Percentiles rank a stretch among this genome's conserved stretches.
Conservation (phyloP, 1,284 basidiomycete genomes). For the Naganishia liquefaciens region DNA sequence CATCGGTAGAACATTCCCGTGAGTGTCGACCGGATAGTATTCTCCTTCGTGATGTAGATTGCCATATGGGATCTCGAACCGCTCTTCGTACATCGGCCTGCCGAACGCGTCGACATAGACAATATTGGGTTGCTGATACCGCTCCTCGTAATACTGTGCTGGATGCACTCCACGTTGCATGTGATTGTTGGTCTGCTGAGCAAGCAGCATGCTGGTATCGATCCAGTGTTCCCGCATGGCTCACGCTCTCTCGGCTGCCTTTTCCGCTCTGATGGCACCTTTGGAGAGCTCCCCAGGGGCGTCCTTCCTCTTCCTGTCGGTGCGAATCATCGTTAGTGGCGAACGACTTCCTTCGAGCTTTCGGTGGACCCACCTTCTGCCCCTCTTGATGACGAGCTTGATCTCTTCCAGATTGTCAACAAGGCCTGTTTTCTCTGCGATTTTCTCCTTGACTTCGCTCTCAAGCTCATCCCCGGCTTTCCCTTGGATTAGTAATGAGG, state of each 20-base stretch:
- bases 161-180: constrained; percentile 4
- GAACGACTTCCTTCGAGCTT: neutral
- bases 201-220: constrained; percentile 42
- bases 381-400: constrained; percentile 30
- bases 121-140: neutral
- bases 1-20: neutral
- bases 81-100: constrained; percentile 23
- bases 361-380: constrained; percentile 24
- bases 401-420: constrained; percentile 32
- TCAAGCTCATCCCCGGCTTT: constrained; percentile 46
- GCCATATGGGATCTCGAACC: constrained; percentile 15
- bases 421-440: constrained; percentile 36
- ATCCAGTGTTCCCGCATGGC: constrained; percentile 47
- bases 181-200: constrained; percentile 2
- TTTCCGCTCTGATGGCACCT: constrained; percentile 47
- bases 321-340: neutral
- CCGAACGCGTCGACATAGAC: constrained; percentile 18
- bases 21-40: neutral
- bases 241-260: constrained; percentile 45
- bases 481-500: constrained; percentile 48
- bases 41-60: neutral
- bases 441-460: constrained; percentile 46
- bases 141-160: constrained; percentile 6
- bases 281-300: constrained; percentile 49
- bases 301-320: constrained; percentile 36